These are phyloP conservation scores for Lasiodiplodia citricola DNA, from an alignment of 2,329 filamentous ascomycete species.

Conservation along the genomic window DNA sequence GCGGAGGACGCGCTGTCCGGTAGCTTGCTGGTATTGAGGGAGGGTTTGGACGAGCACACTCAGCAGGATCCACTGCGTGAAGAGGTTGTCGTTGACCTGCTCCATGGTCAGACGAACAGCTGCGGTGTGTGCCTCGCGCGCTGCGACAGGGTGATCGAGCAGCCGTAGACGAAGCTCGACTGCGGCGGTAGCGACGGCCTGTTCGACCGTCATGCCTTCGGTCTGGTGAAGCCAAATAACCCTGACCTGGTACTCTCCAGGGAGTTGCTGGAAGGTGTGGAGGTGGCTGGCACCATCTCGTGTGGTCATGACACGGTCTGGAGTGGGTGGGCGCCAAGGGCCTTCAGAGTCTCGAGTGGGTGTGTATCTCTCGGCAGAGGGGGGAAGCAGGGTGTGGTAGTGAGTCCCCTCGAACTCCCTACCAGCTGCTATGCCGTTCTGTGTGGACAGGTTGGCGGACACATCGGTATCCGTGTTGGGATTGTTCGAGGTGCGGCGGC, in stretches of 20 bases:
- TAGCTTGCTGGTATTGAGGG: background rate
- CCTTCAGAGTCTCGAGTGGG: background rate
- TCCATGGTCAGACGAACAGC: background rate
- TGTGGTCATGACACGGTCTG: background rate
- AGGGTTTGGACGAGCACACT: background rate
- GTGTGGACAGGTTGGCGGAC: no score
- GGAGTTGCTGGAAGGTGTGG: background rate
- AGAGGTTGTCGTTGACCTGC: background rate
- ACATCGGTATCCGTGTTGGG: no score
- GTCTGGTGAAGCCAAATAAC: background rate
- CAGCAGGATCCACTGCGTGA: background rate
- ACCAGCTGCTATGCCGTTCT: fast-evolving
- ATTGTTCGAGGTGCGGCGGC: no score
- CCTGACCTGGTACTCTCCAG: background rate
- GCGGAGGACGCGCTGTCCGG: background rate
- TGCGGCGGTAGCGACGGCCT: background rate
- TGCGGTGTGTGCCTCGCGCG: background rate
- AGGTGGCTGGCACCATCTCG: background rate
- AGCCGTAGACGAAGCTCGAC: background rate
- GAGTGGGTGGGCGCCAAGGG: background rate
- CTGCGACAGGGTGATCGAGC: background rate
- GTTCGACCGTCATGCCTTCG: background rate
- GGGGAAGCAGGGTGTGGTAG: no score
- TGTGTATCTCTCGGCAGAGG: no score
- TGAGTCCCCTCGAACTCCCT: no score